Percentiles rank a stretch among this genome's conserved stretches.
These are phyloP conservation scores for Metroxylon sagu DNA, from an alignment of 176 grass and related monocot species.

Conservation along the genomic window DNA sequence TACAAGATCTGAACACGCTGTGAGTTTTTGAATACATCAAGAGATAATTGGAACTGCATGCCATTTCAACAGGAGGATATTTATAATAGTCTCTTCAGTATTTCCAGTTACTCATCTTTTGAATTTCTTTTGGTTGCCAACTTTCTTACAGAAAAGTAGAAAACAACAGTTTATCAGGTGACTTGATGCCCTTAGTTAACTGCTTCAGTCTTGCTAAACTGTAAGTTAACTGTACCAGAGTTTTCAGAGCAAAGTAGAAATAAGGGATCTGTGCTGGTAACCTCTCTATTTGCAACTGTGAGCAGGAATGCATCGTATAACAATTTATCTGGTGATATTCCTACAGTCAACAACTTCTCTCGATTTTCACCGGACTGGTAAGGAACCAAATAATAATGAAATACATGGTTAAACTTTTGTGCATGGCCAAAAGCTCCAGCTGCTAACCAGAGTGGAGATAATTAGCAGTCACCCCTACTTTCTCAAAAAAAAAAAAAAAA, in stretches of 20 bases:
- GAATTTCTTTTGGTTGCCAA: not conserved
- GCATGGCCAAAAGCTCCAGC: no score
- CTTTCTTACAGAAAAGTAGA: conserved; percentile 57
- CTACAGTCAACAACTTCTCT: conserved; percentile 77
- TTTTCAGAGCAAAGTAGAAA: not conserved
- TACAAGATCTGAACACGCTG: conserved; percentile 80
- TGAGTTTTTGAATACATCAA: conserved; percentile 25
- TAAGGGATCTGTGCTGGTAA: not conserved
- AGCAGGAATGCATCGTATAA: conserved; percentile 93
- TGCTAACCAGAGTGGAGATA: no score
- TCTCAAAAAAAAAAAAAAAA: no score
- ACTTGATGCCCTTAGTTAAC: conserved; percentile 65
- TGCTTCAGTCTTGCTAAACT: conserved; percentile 69
- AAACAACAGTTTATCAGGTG: conserved; percentile 84
- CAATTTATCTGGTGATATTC: conserved; percentile 70
- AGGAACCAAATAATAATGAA: not conserved
- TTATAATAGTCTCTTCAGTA: no score
- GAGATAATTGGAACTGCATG: no score
- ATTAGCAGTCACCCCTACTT: no score
- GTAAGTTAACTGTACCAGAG: conserved; percentile 37
- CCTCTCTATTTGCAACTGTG: not conserved
- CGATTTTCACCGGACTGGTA: conserved; percentile 85
- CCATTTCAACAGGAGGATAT: no score
- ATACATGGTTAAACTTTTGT: no score
- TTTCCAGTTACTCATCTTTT: no score